A percentile compares a stretch with the other conserved stretches of the same genome.
phyloP scores from a whole-genome alignment of 257 asterid genomes.

The Nicotiana tabacum region DNA sequence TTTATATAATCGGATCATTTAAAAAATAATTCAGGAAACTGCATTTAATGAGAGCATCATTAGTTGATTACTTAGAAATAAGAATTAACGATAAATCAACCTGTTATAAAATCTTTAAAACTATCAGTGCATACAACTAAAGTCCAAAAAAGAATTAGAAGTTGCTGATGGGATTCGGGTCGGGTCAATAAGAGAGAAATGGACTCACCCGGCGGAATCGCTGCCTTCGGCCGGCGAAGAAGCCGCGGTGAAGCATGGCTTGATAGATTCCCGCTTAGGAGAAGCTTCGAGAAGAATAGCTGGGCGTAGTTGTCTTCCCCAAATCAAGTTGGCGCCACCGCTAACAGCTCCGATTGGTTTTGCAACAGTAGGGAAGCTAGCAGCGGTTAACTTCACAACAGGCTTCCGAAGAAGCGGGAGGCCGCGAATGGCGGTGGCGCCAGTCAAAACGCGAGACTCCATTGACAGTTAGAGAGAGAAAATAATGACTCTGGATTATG shows the following conservation, averaged over 20 bases:
- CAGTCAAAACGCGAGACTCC: conserved; percentile 90
- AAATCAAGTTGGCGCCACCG: conserved; percentile 54
- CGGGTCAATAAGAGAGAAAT: conserved; percentile 19
- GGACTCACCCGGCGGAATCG: conserved; percentile 90
- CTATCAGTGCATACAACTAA: too few relatives aligned
- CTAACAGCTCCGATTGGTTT: conserved; percentile 30
- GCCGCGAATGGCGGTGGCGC: conserved; percentile 66
- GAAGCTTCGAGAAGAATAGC: conserved; percentile 59
- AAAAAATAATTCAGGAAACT: too few relatives aligned
- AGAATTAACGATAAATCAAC: too few relatives aligned
- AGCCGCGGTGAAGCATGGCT: conserved; percentile 64
- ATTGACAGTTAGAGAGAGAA: conserved; percentile 39
- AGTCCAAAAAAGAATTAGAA: too few relatives aligned
- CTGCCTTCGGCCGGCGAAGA: conserved; percentile 70
- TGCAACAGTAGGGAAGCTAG: neutral
- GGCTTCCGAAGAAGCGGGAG: conserved; percentile 46
- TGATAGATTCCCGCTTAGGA: conserved; percentile 44
- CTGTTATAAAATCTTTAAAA: too few relatives aligned
- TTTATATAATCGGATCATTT: too few relatives aligned
- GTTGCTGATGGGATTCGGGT: neutral
- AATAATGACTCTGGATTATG: neutral
- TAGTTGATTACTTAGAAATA: too few relatives aligned
- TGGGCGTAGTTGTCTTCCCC: conserved; percentile 79
- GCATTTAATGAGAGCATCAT: too few relatives aligned
- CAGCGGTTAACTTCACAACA: conserved; percentile 25